Evolutionary conservation across 768 basidiomycete genomes (phyloP).

Genomic region (Pleurotus platypus): DNA sequence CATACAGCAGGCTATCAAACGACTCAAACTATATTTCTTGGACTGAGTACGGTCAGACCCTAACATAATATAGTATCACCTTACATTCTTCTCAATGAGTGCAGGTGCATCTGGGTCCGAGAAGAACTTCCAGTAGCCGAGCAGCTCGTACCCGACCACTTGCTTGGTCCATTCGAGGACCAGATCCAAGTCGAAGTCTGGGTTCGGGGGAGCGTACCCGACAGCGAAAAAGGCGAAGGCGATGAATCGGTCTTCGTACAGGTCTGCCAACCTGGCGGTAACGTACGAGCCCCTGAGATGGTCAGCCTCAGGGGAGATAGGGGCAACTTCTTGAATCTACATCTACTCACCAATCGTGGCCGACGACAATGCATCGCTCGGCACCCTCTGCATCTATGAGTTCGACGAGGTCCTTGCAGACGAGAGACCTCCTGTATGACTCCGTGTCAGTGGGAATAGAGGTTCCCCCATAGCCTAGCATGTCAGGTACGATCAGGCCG

Average conservation of each 20-base stretch:
- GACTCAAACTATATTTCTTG: constrained; percentile 26
- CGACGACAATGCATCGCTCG: constrained; percentile 30
- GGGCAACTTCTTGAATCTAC: neutral
- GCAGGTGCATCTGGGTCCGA: constrained; percentile 25
- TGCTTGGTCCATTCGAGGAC: constrained; percentile 15
- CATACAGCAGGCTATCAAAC: constrained; percentile 29
- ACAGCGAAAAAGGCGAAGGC: constrained; percentile 36
- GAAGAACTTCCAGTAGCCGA: constrained; percentile 36
- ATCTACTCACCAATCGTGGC: constrained; percentile 37
- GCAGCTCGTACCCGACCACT: constrained; percentile 23
- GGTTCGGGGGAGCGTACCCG: constrained; percentile 27
- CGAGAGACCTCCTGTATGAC: constrained; percentile 28
- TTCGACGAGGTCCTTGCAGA: constrained; percentile 37
- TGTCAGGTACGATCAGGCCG: constrained; percentile 44
- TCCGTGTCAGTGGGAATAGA: constrained; percentile 36
- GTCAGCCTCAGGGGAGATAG: neutral
- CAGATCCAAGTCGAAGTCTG: constrained; percentile 17
- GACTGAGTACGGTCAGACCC: neutral
- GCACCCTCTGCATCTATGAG: constrained; percentile 35
- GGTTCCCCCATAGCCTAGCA: constrained; percentile 51
- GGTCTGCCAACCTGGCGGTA: constrained; percentile 32
- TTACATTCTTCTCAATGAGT: constrained; percentile 34
- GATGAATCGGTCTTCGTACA: constrained; percentile 33
- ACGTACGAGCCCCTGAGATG: constrained; percentile 31
- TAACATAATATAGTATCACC: neutral